Evolutionary conservation across 495 filamentous ascomycete genomes (phyloP), one percentile per base, ranked within the genome.

Genomic region (Astrothelium subdiscretum): DNA sequence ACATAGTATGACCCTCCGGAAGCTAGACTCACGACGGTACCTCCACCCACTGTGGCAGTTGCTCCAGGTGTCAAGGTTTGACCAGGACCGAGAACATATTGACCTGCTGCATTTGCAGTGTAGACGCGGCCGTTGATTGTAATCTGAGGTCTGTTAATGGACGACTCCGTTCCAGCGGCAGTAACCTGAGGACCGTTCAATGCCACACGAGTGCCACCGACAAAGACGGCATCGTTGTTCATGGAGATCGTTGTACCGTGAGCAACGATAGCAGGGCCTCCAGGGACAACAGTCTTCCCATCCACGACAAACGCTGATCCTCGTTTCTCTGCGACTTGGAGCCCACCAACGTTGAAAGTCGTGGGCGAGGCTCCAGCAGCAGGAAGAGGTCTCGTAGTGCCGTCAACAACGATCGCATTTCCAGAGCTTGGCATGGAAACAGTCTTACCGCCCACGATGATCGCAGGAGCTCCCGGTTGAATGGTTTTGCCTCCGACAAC

Each of bases 41-140:
- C 71, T 29, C 4, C 48, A 61, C 59, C 60, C 13, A 73, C 59
- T 4, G 63, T 66, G 27, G 65, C 71, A 15, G 63, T 54, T n/a
- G 71, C 71, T 15, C 72, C 71, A 32, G 72, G 66, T 3, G 68
- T 70, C 0, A 74, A 63, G 5, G 68, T 71, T 54, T 63, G 57
- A 27, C 66, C 67, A 15, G 69, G 65, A 2, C 35, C 64, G 11
- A 75, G 61, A 59, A 65, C 68, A 61, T 67, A 75, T 59, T 73
- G 71, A 8, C 71, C 72, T 22, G 68, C 70, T 12, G 73, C 71
- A 58, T 75, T 73, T 1, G 64, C 67, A 0, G 71, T 73, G 32
- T 70, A 63, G 6, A 67, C 72, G 20, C 69, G 52, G 6, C 61
- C 64, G 8, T 69, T 70, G 31, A 75, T 63, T 2, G 71, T 71